Evolutionary conservation across 2,329 filamentous ascomycete species (phyloP).

Genomic region (Didymella sp.): DNA sequence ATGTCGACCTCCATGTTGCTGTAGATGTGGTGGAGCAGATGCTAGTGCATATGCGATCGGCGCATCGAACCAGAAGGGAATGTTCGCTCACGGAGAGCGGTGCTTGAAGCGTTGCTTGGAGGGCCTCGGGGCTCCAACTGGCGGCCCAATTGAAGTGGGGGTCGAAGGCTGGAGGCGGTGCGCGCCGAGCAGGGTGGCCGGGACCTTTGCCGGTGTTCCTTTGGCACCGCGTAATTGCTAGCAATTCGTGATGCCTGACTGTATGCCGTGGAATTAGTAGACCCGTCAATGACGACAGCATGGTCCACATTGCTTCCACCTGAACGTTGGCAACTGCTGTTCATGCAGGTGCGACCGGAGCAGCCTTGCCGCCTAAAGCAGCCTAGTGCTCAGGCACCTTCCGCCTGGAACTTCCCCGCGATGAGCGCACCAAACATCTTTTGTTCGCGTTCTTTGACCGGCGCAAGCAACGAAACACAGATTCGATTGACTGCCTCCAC

Average conservation of each 20-base stretch:
- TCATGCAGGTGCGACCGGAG: slow-evolving; percentile 21
- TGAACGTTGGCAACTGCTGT: slow-evolving; percentile 26
- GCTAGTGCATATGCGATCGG: slow-evolving; percentile 30
- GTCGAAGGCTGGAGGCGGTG: slow-evolving; percentile 37
- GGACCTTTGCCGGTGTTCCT: slow-evolving; percentile 28
- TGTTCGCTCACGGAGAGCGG: slow-evolving; percentile 23
- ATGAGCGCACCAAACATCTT: slow-evolving; percentile 21
- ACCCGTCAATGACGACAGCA: neutral
- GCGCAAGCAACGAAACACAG: slow-evolving; percentile 12
- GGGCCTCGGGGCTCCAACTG: slow-evolving; percentile 34
- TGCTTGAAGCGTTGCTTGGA: slow-evolving; percentile 26
- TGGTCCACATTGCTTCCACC: slow-evolving; percentile 16
- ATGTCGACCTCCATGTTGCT: slow-evolving; percentile 78
- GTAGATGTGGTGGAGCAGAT: slow-evolving; percentile 21
- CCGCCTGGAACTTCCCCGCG: slow-evolving; percentile 34
- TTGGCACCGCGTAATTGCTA: slow-evolving; percentile 10
- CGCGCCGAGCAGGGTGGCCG: slow-evolving; percentile 34
- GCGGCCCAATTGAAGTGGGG: slow-evolving; percentile 41
- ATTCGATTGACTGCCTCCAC: slow-evolving; percentile 11
- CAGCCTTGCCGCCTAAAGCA: slow-evolving; percentile 27
- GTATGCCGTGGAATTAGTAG: neutral
- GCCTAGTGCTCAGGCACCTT: slow-evolving; percentile 33
- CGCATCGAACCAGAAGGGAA: slow-evolving; percentile 22
- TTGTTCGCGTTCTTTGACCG: slow-evolving; percentile 24
- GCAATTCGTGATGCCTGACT: neutral